These are phyloP conservation scores for Gremmenia infestans DNA, from an alignment of 2,329 filamentous ascomycete species.

Conservation along the genomic window DNA sequence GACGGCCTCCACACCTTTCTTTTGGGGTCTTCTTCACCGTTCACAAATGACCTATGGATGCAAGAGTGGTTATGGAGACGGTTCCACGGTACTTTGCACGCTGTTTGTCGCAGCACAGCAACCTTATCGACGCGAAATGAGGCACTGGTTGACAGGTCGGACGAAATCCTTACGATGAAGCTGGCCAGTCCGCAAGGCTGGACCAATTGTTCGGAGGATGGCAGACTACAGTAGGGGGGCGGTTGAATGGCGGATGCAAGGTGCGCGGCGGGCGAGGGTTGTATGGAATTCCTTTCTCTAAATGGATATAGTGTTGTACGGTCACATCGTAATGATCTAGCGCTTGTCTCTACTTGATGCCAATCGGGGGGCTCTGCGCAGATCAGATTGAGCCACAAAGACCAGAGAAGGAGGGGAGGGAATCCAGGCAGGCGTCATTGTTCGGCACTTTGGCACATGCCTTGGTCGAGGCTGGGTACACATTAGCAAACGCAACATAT, in stretches of 20 bases:
- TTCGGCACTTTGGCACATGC: conserved; percentile 17
- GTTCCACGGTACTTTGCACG: conserved; percentile 23
- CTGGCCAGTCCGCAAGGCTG: conserved; percentile 13
- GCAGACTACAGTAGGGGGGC: conserved; percentile 12
- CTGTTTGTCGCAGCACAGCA: conserved; percentile 11
- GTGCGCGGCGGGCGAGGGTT: conserved; percentile 16
- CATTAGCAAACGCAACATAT: conserved; percentile 22
- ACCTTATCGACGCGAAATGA: conserved; percentile 23
- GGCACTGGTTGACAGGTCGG: conserved; percentile 12
- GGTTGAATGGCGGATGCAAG: conserved; percentile 15
- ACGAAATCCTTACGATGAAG: conserved; percentile 7
- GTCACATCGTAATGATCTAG: conserved; percentile 11
- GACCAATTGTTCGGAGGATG: conserved; percentile 14
- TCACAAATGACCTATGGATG: conserved; percentile 14
- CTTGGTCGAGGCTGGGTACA: conserved; percentile 13
- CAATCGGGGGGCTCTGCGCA: conserved; percentile 18
- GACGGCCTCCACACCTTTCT: conserved; percentile 28
- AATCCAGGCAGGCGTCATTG: conserved; percentile 12
- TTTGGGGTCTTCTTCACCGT: conserved; percentile 17
- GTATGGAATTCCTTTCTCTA: conserved; percentile 40
- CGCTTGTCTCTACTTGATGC: conserved; percentile 15
- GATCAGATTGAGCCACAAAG: conserved; percentile 16
- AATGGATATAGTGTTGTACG: conserved; percentile 32
- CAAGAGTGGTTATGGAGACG: conserved; percentile 20
- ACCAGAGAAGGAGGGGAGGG: conserved; percentile 9